phyloP scores from a whole-genome alignment of 129 eudicot genomes.

The sunflower (Helianthus annuus) region HanXRQr2.0-SUNRISE NC_035446.2:116480719-116481218 shows the following conservation, averaged over 20 bases:
- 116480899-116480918: neutral
- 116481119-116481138: neutral
- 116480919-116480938: neutral
- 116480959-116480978: neutral
- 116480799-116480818: neutral
- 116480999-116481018: neutral
- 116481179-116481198: too few species aligned
- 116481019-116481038: neutral
- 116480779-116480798: neutral
- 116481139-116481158: too few species aligned
- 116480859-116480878: constrained; percentile 19
- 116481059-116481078: neutral
- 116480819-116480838: neutral
- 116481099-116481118: neutral
- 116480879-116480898: neutral
- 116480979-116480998: neutral
- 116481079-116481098: neutral
- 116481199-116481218: too few species aligned
- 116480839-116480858: constrained; percentile 11
- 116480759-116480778: neutral
- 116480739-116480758: too few species aligned
- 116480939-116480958: too few species aligned
- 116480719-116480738: too few species aligned
- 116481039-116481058: neutral
- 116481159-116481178: too few species aligned